Base-by-base conservation (phyloP, 441 rosid species). In the Euphorbia celastroides region DNA sequence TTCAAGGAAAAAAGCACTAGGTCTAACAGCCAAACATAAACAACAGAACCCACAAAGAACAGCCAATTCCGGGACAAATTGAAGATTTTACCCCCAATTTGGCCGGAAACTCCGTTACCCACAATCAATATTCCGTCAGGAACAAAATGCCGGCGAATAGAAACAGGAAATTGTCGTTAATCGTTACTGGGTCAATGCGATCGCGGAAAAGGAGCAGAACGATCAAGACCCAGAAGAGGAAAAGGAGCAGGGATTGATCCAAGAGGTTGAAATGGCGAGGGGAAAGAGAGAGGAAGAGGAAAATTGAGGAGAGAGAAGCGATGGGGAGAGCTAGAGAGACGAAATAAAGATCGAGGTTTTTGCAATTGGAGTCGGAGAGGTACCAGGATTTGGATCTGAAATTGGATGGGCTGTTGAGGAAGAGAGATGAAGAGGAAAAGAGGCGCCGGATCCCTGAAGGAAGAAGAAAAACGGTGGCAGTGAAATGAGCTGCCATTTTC, bases 371-470 rank as follows among this genome's bases (percentile, higher is more conserved):
- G 44, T 78, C 77, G 30, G 86, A 75, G 72, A 83, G 76, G 66
- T 78, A 83, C 85, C 88, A 82, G 3, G 78, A 74, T 64, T 77
- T 80, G 68, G 93, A 84, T 74, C 77, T 60, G 74, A 72, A 87
- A 13, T 65, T 71, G 68, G 88, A 81, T 60, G 92, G 86, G 74
- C 70, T 78, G 27, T 76, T 71, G 70, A 84, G 77, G 74, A 69
- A 84, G 62, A 75, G 78, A 16, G 88, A 80, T 22, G 84, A 79
- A 50, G 88, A 79, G 64, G 66, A 70, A 46, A 77, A 68, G 70
- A 84, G 86, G 64, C 84, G 93, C 28, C 80, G 78, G 5, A 84
- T 55, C 66, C 88, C 88, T 3, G 77, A 14, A 0, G 88, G 89
- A 68, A 82, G 68, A 64, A 84, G 80, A 65, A 86, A 74, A 19